Percentiles rank a stretch among this genome's conserved stretches.
Evolutionary conservation across 2,329 filamentous ascomycete genomes (phyloP).

Genomic region (Biscogniauxia sp.): DNA sequence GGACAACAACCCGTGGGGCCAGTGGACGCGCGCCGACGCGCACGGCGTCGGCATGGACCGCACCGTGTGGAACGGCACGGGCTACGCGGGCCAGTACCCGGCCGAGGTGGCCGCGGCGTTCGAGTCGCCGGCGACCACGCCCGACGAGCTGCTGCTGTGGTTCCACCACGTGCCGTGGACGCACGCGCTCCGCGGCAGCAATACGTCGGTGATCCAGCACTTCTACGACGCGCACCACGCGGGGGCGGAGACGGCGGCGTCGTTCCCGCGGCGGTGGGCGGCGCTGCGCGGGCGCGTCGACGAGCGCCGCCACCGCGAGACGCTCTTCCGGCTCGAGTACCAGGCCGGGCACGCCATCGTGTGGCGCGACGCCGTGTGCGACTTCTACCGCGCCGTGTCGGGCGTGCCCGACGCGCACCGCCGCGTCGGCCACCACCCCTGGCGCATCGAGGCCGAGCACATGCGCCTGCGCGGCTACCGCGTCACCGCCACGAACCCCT

Average conservation of each 20-base stretch:
- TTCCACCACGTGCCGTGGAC: conserved; percentile 73
- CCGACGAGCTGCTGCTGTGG: conserved; percentile 68
- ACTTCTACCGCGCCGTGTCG: conserved; percentile 62
- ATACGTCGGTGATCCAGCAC: conserved; percentile 61
- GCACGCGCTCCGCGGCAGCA: conserved; percentile 54
- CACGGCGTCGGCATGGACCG: conserved; percentile 67
- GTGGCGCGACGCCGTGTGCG: conserved; percentile 66
- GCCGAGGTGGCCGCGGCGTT: conserved; percentile 55
- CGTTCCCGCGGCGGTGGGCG: conserved; percentile 54
- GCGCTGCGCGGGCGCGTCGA: conserved; percentile 57
- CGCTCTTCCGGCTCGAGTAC: conserved; percentile 57
- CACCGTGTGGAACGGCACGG: conserved; percentile 65
- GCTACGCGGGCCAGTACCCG: conserved; percentile 65
- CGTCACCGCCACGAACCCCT: conserved; percentile 51
- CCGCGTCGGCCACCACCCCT: conserved; percentile 60
- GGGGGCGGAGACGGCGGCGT: conserved; percentile 58
- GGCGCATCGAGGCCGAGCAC: conserved; percentile 66
- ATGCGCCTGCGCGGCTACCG: conserved; percentile 62
- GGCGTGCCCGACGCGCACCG: conserved; percentile 54
- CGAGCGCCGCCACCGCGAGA: conserved; percentile 55
- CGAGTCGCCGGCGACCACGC: conserved; percentile 61
- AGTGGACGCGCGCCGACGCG: conserved; percentile 66
- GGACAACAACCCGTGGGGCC: conserved; percentile 67
- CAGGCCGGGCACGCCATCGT: conserved; percentile 69
- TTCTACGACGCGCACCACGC: conserved; percentile 54